phyloP scores from a whole-genome alignment of 192 early-diverging fungal species.

The Thamnidium elegans region DNA sequence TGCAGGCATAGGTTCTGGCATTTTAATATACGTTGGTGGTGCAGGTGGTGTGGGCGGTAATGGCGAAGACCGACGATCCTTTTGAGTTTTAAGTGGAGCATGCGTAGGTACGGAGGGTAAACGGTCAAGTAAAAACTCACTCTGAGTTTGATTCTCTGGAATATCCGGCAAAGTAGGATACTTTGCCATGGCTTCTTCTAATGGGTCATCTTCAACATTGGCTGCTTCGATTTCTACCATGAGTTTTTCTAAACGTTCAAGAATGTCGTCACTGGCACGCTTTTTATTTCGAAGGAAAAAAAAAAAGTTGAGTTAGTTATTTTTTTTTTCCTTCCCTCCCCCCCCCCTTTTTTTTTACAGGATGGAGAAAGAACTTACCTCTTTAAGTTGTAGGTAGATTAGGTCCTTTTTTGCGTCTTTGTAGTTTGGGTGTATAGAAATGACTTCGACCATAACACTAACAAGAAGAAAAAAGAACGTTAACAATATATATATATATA shows the following conservation, averaged over 20 bases:
- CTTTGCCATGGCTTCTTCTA: conserved; percentile 8
- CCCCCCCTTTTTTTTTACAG: too few species aligned
- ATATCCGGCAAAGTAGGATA: conserved; percentile 3
- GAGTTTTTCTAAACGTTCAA: conserved; percentile 1
- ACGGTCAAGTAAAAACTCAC: neutral
- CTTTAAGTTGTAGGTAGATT: neutral
- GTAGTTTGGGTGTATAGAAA: neutral
- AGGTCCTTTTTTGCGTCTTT: neutral
- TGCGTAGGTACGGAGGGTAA: conserved; percentile 15
- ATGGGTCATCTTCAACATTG: neutral
- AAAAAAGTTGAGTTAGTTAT: neutral
- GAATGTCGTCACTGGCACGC: neutral
- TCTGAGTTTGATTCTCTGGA: neutral
- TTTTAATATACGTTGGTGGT: neutral
- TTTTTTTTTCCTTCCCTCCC: neutral
- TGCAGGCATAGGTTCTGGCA: neutral
- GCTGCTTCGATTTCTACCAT: neutral
- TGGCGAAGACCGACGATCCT: neutral
- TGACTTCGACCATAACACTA: neutral
- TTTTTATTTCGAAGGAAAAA: neutral
- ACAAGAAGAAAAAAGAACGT: neutral
- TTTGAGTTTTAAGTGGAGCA: conserved; percentile 6
- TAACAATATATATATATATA: too few species aligned
- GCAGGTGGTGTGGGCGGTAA: neutral
- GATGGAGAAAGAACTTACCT: neutral